Evolutionary conservation across 495 filamentous ascomycete genomes (phyloP).

Genomic region (Penicillium crystallinum): DNA sequence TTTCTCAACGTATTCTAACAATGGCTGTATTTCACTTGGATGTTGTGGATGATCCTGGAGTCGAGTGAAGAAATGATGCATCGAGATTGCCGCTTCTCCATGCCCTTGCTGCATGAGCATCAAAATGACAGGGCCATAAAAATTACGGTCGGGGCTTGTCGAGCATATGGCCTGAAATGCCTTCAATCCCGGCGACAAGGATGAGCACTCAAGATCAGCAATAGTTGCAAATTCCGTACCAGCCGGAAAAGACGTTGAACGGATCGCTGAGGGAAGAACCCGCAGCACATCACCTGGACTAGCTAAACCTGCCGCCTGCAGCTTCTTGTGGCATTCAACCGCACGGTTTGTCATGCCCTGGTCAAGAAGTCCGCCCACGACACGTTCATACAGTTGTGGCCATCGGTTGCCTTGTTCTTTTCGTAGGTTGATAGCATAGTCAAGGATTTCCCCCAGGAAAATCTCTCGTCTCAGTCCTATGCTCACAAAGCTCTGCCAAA

Average conservation of each 20-base stretch:
- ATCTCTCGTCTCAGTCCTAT: constrained; percentile 41
- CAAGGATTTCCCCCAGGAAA: constrained; percentile 45
- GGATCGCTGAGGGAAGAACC: constrained; percentile 29
- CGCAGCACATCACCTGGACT: constrained; percentile 30
- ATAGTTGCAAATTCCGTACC: neutral
- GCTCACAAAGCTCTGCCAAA: constrained; percentile 54
- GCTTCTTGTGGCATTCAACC: constrained; percentile 44
- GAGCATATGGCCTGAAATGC: constrained; percentile 48
- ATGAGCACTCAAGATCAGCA: neutral
- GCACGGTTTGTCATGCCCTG: constrained; percentile 29
- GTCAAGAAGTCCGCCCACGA: constrained; percentile 45
- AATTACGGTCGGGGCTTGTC: constrained; percentile 35
- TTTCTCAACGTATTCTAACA: constrained; percentile 37
- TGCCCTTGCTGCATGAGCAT: constrained; percentile 46
- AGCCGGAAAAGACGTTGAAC: constrained; percentile 8
- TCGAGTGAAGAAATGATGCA: constrained; percentile 52
- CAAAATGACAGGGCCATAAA: constrained; percentile 60
- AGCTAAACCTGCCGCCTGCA: constrained; percentile 30
- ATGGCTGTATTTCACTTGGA: constrained; percentile 32
- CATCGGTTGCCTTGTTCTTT: constrained; percentile 39
- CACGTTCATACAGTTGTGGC: constrained; percentile 42
- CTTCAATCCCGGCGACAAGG: constrained; percentile 19
- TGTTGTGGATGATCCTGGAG: constrained; percentile 46
- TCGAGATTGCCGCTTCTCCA: constrained; percentile 47
- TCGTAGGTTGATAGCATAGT: constrained; percentile 53